A percentile compares a stretch with the other conserved stretches of the same genome.
Evolutionary conservation across 1,139 yeast genomes (phyloP).

Genomic region (Pichia sp.): DNA sequence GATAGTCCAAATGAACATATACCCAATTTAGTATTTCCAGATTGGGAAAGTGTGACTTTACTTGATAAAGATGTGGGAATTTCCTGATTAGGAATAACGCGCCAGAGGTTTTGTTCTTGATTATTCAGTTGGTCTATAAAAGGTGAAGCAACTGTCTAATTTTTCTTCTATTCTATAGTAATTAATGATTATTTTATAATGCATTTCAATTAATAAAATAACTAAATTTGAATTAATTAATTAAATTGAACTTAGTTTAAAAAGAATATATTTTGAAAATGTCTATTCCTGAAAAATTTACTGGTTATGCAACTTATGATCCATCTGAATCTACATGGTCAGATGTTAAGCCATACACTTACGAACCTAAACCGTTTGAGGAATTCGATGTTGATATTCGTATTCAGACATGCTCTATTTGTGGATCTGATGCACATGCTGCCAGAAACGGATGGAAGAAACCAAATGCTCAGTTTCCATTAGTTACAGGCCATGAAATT

Average conservation of each 20-base stretch:
- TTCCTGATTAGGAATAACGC: constrained; percentile 3
- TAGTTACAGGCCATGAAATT: constrained; percentile 44
- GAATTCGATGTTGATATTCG: constrained; percentile 49
- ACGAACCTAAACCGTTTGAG: constrained; percentile 42
- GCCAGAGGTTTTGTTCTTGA: neutral
- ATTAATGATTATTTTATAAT: no score
- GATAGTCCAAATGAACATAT: no score
- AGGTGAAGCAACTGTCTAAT: no score
- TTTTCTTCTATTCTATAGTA: no score
- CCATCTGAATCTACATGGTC: constrained; percentile 32
- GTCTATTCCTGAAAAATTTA: constrained; percentile 31
- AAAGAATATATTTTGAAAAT: neutral
- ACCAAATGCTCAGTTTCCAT: constrained; percentile 21
- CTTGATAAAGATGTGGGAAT: neutral
- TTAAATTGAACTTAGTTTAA: neutral
- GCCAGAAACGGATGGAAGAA: constrained; percentile 40
- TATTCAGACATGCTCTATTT: constrained; percentile 48
- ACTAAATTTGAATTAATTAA: no score
- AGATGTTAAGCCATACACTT: constrained; percentile 30
- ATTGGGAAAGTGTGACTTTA: constrained; percentile 3
- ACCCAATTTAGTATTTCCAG: neutral
- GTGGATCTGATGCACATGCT: constrained; percentile 50
- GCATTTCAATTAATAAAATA: no score
- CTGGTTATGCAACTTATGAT: constrained; percentile 34
- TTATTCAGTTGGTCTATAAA: no score